These are phyloP conservation scores for Choiromyces venosus DNA, from an alignment of 495 filamentous ascomycete genomes.

Conservation along the genomic window DNA sequence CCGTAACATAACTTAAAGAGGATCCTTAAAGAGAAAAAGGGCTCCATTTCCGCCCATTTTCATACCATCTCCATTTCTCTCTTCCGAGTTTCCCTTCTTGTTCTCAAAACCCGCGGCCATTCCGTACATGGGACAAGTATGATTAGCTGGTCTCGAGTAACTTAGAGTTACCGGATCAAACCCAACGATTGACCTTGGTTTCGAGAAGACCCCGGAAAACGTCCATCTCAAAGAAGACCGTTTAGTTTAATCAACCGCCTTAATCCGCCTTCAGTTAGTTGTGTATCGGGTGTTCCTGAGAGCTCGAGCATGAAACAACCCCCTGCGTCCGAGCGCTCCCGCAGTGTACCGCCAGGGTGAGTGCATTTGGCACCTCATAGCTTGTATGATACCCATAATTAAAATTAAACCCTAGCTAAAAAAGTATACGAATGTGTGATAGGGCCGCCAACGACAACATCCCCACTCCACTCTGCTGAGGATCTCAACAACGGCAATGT, in stretches of 20 bases:
- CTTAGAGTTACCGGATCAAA: not conserved
- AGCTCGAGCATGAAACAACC: slow-evolving; percentile 27
- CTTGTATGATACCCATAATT: not conserved
- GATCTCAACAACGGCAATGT: not conserved
- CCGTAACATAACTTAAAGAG: not conserved
- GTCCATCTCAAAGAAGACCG: not conserved
- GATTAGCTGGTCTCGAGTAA: not conserved
- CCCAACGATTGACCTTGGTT: not conserved
- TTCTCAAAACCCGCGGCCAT: not conserved
- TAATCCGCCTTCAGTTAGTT: not conserved
- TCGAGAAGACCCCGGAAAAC: not conserved
- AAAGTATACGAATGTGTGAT: not conserved
- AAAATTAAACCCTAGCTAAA: not conserved
- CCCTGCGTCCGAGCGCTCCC: slow-evolving; percentile 36
- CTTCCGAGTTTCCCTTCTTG: not conserved
- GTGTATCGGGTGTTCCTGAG: slow-evolving; percentile 18
- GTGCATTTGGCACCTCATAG: slow-evolving; percentile 23
- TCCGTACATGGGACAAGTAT: not conserved
- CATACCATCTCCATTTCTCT: not conserved
- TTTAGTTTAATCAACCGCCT: not conserved
- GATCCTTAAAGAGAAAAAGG: not conserved
- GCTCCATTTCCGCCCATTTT: not conserved
- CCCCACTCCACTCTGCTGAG: not conserved
- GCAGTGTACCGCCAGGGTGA: slow-evolving; percentile 21
- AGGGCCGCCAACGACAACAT: not conserved